Conservation (phyloP, 2,329 filamentous ascomycete genomes). For the Plenodomus lindquistii region DNA sequence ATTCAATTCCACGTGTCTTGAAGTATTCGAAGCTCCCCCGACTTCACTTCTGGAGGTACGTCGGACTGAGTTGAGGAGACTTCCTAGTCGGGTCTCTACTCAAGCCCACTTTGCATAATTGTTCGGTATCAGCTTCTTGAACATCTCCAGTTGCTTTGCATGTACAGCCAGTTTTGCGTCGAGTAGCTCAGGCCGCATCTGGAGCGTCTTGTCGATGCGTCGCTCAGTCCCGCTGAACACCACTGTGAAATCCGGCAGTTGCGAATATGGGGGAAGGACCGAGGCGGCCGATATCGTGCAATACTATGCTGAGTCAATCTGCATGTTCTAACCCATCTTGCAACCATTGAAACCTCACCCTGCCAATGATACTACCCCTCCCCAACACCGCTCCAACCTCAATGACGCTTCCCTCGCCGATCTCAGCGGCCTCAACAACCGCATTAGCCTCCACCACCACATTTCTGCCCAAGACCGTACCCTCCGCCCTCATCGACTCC, state of each 20-base stretch:
- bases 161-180: constrained; percentile 35
- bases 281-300: constrained; percentile 50
- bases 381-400: constrained; percentile 41
- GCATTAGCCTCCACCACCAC: constrained; percentile 52
- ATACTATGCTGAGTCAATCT: constrained; percentile 33
- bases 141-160: constrained; percentile 41
- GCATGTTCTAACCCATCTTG: not conserved
- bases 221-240: constrained; percentile 46
- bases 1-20: too few species aligned
- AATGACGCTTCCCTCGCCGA: constrained; percentile 43
- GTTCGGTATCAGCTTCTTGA: constrained; percentile 41
- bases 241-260: constrained; percentile 51
- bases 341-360: constrained; percentile 33
- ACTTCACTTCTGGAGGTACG: too few species aligned
- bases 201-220: constrained; percentile 46
- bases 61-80: too few species aligned
- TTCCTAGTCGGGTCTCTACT: not conserved
- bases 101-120: constrained; percentile 42
- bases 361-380: constrained; percentile 45
- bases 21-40: too few species aligned
- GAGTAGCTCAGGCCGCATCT: constrained; percentile 33
- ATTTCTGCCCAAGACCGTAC: constrained; percentile 46
- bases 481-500: constrained; percentile 27
- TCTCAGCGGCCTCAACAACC: constrained; percentile 43
- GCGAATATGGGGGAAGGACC: constrained; percentile 41